Conservation (phyloP, 2,329 filamentous ascomycete species). For the Monosporascus sp. region DNA sequence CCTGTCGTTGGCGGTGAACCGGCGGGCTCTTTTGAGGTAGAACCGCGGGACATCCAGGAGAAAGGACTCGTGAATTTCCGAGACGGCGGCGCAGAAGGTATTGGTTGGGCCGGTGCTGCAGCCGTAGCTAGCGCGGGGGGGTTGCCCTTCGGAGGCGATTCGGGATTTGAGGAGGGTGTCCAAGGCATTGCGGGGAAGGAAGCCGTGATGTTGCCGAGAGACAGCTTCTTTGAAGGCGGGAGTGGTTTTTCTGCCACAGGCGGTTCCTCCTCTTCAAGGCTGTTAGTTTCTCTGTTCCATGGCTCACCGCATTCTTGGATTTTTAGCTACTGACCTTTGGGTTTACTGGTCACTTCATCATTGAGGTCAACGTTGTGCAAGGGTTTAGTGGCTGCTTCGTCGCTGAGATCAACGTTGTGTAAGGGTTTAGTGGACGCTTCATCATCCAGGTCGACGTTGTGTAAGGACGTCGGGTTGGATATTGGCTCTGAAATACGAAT, state of each 20-base stretch:
- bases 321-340: constrained; percentile 13
- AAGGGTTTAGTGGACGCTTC: constrained; percentile 36
- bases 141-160: constrained; percentile 42
- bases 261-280: constrained; percentile 5
- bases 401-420: constrained; percentile 52
- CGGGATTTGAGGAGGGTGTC: constrained; percentile 50
- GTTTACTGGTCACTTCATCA: constrained; percentile 4
- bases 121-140: constrained; percentile 22
- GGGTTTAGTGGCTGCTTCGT: neutral
- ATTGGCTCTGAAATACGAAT: constrained; percentile 37
- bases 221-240: constrained; percentile 47
- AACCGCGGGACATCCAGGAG: constrained; percentile 71
- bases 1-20: constrained; percentile 46
- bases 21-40: constrained; percentile 46
- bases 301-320: neutral
- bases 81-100: constrained; percentile 32
- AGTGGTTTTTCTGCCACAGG: neutral
- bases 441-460: constrained; percentile 64
- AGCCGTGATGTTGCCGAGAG: constrained; percentile 65
- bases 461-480: constrained; percentile 40
- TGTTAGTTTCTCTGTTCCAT: neutral
- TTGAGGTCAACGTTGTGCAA: constrained; percentile 11
- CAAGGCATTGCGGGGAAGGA: constrained; percentile 68
- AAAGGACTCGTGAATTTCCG: constrained; percentile 86
- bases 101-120: constrained; percentile 30